Percentiles rank a stretch among this genome's conserved stretches.
These are phyloP conservation scores for Scheffersomyces ergatensis DNA, from an alignment of 805 yeast genomes.

Conservation along the genomic window DNA sequence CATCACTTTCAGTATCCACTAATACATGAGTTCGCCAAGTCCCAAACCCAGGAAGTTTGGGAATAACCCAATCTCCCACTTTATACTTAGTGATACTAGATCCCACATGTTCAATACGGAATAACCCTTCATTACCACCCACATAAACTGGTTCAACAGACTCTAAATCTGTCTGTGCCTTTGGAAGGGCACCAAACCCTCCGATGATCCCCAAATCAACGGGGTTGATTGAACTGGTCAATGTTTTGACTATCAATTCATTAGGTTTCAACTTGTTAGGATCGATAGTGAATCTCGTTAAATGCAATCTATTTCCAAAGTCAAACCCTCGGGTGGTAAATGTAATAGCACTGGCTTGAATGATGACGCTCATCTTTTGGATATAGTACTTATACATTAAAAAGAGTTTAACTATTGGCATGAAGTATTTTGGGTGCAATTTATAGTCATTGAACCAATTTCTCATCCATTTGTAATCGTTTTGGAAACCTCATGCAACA, in stretches of 20 bases:
- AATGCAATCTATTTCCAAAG: conserved; percentile 14
- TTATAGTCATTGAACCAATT: too few relatives aligned
- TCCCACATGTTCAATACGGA: conserved; percentile 75
- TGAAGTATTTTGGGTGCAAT: too few relatives aligned
- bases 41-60: conserved; percentile 72
- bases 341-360: conserved; percentile 24
- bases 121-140: conserved; percentile 93
- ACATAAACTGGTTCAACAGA: conserved; percentile 65
- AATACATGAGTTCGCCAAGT: conserved; percentile 77
- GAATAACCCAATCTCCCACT: conserved; percentile 85
- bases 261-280: conserved; percentile 13
- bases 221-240: conserved; percentile 88
- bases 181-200: conserved; percentile 77
- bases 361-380: too few relatives aligned
- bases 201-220: conserved; percentile 83
- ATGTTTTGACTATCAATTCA: conserved; percentile 59
- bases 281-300: conserved; percentile 21
- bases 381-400: too few relatives aligned
- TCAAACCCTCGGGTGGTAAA: conserved; percentile 19
- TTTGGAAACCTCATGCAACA: too few relatives aligned
- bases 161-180: conserved; percentile 44
- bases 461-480: too few relatives aligned
- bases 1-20: conserved; percentile 36
- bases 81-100: conserved; percentile 43
- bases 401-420: too few relatives aligned